Evolutionary conservation across 2,329 filamentous ascomycete species (phyloP), one percentile per base, ranked within the genome.

Genomic region (Pseudogymnoascus sp.): DNA sequence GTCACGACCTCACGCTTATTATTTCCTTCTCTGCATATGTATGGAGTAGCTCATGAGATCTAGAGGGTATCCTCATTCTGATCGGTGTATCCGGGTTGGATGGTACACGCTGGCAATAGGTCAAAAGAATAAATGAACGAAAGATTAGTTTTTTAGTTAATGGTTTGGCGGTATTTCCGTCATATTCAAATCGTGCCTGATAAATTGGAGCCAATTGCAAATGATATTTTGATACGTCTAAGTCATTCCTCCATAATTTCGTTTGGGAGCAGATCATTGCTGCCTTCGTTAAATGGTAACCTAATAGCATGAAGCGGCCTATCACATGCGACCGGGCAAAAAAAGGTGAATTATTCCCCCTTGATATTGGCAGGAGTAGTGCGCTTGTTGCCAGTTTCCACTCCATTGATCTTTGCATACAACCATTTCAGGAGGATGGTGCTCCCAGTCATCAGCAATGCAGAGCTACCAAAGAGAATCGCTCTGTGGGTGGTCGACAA

Each of bases 401-500:
- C 35, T 9, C 87, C 87, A 71, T 91, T 92, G 25, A 90, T 71
- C 61, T 78, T 79, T 1, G 81, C 83, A 75, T 96, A 90, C 1
- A 89, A 65, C 80, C 82, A 88, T 72, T 91, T 88, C 65, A 96
- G 76, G 8, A 80, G 75, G 21, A 84, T 77, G 0, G 90, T 93
- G 67, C 86, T 91, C 2, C 79, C 73, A 1, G 89, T 87, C 85
- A 96, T 93, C 14, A 90, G 75, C 1, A 82, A 70, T 0, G 90
- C 91, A 43, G 89, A 89, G 16, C 83, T 76, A 0, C 80, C 80
- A 68, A 96, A 96, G 8, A 96, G 78, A 0, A 83, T 75, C 7
- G 86, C 77, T 18, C 93, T 83, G 70, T 91, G 87, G 59, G 77
- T 72, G 0, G 85, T 88, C 59, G 79, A 81, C 43, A 96, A 77